A percentile compares a stretch with the other conserved stretches of the same genome.
Conservation (phyloP, 2,329 filamentous ascomycete genomes). For the Colletotrichum theobromicola region DNA sequence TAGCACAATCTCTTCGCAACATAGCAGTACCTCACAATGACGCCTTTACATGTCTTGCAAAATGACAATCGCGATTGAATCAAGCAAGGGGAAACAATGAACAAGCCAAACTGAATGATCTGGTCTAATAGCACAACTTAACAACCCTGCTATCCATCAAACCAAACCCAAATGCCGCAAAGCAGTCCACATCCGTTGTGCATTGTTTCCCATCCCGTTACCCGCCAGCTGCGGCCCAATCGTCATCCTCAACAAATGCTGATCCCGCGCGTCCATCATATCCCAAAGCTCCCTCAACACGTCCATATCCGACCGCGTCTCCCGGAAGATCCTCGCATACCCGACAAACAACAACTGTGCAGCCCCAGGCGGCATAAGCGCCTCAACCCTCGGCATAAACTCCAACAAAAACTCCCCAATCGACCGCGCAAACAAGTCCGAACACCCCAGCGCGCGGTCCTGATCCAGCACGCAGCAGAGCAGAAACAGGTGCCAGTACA, state of each 20-base stretch:
- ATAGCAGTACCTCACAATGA: not conserved
- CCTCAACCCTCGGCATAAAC: constrained; percentile 23
- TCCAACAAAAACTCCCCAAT: constrained; percentile 28
- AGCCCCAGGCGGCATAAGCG: not conserved
- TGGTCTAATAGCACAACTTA: not conserved
- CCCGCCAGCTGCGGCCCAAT: constrained; percentile 12
- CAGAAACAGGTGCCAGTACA: constrained; percentile 20
- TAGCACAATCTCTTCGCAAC: not conserved
- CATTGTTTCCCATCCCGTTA: constrained; percentile 7
- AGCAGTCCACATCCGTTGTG: constrained; percentile 8
- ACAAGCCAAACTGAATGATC: not conserved
- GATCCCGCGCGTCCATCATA: constrained; percentile 7
- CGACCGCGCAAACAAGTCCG: constrained; percentile 25
- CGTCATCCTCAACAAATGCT: not conserved
- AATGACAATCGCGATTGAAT: not conserved
- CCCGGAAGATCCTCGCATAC: constrained; percentile 14
- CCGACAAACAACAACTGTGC: constrained; percentile 15
- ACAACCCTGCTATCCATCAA: not conserved
- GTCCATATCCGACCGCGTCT: not conserved
- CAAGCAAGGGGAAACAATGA: not conserved
- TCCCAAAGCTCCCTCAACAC: constrained; percentile 18
- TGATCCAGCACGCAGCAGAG: constrained; percentile 33
- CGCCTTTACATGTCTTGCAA: not conserved
- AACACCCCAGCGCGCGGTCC: constrained; percentile 30
- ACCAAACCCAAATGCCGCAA: constrained; percentile 16